Conservation (phyloP, 805 yeast genomes). For the Schwanniomyces pseudopolymorphus region DNA sequence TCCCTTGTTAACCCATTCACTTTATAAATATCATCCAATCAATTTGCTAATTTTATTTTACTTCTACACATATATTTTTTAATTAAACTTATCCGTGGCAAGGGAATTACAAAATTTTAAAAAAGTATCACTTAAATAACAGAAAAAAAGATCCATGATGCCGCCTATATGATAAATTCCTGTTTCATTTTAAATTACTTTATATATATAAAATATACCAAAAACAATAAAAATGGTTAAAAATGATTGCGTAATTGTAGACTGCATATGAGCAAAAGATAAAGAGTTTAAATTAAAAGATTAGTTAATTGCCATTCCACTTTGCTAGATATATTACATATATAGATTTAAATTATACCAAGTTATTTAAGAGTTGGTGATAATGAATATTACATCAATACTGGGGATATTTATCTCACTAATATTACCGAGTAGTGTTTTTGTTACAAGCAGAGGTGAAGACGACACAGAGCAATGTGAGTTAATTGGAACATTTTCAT, state of each 20-base stretch:
- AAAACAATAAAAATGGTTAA: not conserved
- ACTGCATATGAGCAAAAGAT: not conserved
- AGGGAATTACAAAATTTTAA: not conserved
- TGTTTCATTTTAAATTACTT: not conserved
- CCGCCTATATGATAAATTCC: not conserved
- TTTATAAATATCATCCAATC: not conserved
- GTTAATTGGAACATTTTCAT: conserved; percentile 79
- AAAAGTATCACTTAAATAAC: not conserved
- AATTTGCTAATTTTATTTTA: conserved; percentile 1
- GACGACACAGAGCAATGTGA: conserved; percentile 38
- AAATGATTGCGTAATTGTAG: not conserved
- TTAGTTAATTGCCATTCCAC: not conserved
- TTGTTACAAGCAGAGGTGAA: not conserved
- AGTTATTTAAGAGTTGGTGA: not conserved
- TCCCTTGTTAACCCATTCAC: conserved; percentile 1
- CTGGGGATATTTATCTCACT: conserved; percentile 3
- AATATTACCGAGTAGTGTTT: not conserved
- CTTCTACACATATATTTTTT: conserved; percentile 2
- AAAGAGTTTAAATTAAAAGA: too few relatives aligned
- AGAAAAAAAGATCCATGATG: not conserved
- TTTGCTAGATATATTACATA: too few relatives aligned
- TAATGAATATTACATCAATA: conserved; percentile 1
- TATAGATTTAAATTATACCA: too few relatives aligned
- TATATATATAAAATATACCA: not conserved
- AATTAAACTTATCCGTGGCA: not conserved